Conservation (phyloP, 129 eudicot species). For the Saussurea involucrata region DNA sequence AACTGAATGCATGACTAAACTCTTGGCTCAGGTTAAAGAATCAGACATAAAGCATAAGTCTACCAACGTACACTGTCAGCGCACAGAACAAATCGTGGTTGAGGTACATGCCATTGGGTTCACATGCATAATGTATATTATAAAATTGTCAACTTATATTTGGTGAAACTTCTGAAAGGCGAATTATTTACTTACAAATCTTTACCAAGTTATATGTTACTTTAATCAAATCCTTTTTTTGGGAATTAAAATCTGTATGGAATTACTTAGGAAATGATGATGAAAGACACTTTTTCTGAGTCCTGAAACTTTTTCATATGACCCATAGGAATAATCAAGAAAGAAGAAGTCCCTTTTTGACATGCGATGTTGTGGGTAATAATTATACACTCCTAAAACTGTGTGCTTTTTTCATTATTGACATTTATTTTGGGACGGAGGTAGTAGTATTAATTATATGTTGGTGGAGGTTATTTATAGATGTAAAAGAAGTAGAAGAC, state of each 20-base stretch:
- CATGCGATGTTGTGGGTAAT: not conserved
- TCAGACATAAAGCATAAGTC: constrained; percentile 19
- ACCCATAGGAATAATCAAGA: not conserved
- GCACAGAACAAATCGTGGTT: constrained; percentile 45
- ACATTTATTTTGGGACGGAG: too few species aligned
- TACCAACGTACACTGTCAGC: constrained; percentile 32
- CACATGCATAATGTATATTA: not conserved
- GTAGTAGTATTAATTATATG: not conserved
- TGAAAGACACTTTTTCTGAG: not conserved
- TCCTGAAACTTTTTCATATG: not conserved
- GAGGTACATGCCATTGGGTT: constrained; percentile 46
- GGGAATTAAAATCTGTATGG: not conserved
- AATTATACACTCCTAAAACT: too few species aligned
- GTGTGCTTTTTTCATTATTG: too few species aligned
- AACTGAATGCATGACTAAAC: constrained; percentile 1
- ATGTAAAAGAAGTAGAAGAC: not conserved
- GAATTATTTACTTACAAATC: not conserved
- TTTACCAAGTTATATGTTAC: not conserved
- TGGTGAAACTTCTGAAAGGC: not conserved
- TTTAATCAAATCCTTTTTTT: not conserved
- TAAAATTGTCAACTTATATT: not conserved
- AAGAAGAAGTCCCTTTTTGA: not conserved
- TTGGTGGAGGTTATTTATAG: not conserved
- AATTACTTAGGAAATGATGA: not conserved
- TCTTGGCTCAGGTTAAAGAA: constrained; percentile 51